Evolutionary conservation across 345 rosid species (phyloP).

Genomic region (Pelargonium nanum): DNA sequence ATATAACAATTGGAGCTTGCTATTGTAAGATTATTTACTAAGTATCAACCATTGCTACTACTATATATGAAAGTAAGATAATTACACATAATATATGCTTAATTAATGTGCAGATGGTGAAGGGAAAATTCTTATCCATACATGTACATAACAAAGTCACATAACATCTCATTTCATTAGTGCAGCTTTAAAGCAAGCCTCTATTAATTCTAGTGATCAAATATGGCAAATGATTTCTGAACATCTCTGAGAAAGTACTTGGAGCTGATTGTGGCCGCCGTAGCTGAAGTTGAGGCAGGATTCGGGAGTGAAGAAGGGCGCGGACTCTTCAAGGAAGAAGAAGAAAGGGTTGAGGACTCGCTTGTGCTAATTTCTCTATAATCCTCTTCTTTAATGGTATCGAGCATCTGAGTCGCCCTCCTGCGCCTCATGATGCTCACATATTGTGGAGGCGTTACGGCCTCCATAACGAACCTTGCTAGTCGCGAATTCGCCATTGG

Average conservation of each 20-base stretch:
- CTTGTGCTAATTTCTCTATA: slow-evolving; percentile 24
- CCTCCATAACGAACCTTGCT: slow-evolving; percentile 62
- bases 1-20: too few relatives aligned
- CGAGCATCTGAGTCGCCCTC: slow-evolving; percentile 53
- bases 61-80: too few relatives aligned
- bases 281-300: slow-evolving; percentile 10
- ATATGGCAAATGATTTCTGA: slow-evolving; percentile 20
- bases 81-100: too few relatives aligned
- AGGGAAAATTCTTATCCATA: neutral
- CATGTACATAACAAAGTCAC: too few relatives aligned
- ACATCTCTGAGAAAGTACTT: slow-evolving; percentile 26
- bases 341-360: too few relatives aligned
- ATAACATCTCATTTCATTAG: too few relatives aligned
- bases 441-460: slow-evolving; percentile 75
- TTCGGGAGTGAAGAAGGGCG: neutral
- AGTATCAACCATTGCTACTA: too few relatives aligned
- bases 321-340: slow-evolving; percentile 19
- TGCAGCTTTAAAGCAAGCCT: neutral
- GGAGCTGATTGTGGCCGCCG: slow-evolving; percentile 2
- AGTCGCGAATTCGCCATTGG: slow-evolving; percentile 62
- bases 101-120: too few relatives aligned
- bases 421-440: slow-evolving; percentile 49
- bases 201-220: slow-evolving; percentile 16
- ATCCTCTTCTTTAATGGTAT: slow-evolving; percentile 76
- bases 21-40: too few relatives aligned